phyloP scores from a whole-genome alignment of 2,329 filamentous ascomycete species.

The Clonostachys rhizophaga region DNA sequence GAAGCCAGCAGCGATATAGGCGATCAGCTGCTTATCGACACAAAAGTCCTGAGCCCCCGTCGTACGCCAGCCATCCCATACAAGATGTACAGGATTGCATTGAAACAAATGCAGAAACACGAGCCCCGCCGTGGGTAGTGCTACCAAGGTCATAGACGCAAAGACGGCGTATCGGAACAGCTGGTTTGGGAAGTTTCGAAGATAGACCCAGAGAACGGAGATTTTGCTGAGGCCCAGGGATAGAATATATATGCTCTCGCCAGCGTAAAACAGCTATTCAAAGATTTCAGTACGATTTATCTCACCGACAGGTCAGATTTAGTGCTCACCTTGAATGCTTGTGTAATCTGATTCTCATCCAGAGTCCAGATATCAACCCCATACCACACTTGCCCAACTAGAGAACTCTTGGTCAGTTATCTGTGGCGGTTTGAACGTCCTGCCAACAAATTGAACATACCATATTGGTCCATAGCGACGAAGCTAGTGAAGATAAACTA shows the following conservation, averaged over 20 bases:
- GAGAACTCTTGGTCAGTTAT: no score
- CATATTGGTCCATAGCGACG: conserved; percentile 19
- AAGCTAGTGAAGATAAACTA: conserved; percentile 19
- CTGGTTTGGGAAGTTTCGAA: conserved; percentile 26
- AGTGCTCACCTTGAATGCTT: conserved; percentile 18
- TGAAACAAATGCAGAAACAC: conserved; percentile 32
- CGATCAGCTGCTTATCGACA: conserved; percentile 17
- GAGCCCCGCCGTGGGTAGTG: conserved; percentile 25
- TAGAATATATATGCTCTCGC: conserved; percentile 26
- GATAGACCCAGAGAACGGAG: conserved; percentile 29
- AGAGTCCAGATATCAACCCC: conserved; percentile 33
- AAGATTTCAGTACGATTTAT: conserved; percentile 1
- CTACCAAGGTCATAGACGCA: conserved; percentile 22
- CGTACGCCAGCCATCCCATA: conserved; percentile 16
- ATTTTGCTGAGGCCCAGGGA: conserved; percentile 31
- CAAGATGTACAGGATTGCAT: conserved; percentile 29
- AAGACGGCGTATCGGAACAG: conserved; percentile 20
- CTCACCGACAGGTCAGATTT: no score
- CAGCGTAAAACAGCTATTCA: conserved; percentile 15
- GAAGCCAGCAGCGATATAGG: conserved; percentile 35
- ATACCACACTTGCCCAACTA: conserved; percentile 16
- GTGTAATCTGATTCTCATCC: conserved; percentile 13
- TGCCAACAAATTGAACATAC: no score
- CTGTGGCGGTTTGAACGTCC: no score
- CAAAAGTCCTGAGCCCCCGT: conserved; percentile 6